phyloP scores from a whole-genome alignment of 129 eudicot species.

The Flaveria sonorensis region DNA sequence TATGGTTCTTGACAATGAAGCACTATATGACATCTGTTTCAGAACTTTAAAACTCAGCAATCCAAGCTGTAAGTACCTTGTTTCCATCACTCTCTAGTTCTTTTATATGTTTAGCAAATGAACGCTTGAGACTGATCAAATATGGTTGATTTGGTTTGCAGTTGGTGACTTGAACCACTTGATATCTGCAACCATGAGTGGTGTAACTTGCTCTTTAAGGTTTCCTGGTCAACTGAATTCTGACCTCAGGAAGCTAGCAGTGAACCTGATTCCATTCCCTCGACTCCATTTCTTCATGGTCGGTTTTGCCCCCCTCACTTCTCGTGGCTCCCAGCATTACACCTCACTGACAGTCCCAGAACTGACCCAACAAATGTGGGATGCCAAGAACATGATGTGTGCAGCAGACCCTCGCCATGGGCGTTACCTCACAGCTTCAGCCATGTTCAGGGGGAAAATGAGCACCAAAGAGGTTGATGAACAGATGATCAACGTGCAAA shows the following conservation, averaged over 20 bases:
- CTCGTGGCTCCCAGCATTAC: constrained; percentile 93
- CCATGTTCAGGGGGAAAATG: constrained; percentile 93
- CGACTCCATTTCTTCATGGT: constrained; percentile 98
- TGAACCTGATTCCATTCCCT: constrained; percentile 86
- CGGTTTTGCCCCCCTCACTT: constrained; percentile 90
- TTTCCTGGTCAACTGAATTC: constrained; percentile 93
- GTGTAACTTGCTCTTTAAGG: constrained; percentile 87
- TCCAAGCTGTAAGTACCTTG: constrained; percentile 75
- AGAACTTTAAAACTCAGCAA: constrained; percentile 90
- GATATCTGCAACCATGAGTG: constrained; percentile 96
- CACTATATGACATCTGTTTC: constrained; percentile 89
- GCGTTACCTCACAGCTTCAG: constrained; percentile 87
- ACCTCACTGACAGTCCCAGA: constrained; percentile 88
- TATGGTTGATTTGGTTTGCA: constrained; percentile 29
- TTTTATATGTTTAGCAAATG: neutral
- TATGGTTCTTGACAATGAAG: constrained; percentile 95
- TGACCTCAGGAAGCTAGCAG: constrained; percentile 85
- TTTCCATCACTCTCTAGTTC: neutral
- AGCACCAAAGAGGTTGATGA: constrained; percentile 95
- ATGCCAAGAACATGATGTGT: constrained; percentile 93
- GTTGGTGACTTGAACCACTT: constrained; percentile 95
- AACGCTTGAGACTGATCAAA: neutral
- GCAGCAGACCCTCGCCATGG: constrained; percentile 97
- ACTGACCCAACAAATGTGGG: constrained; percentile 98
- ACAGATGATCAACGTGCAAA: constrained; percentile 92